These are phyloP conservation scores for Ricinus communis DNA, from an alignment of 345 rosid species.

Conservation along the genomic window DNA sequence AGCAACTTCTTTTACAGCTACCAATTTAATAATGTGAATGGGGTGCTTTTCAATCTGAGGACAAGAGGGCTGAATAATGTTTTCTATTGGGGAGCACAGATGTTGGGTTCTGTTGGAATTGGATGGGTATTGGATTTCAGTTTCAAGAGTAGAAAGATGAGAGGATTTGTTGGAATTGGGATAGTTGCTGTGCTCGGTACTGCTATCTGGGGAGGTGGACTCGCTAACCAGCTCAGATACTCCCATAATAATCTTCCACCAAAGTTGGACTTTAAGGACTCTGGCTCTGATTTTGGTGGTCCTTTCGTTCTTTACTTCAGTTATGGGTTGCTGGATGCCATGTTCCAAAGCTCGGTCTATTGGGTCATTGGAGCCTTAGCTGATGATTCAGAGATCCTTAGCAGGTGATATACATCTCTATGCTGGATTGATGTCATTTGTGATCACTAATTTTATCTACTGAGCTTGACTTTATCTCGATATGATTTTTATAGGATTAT, in stretches of 20 bases:
- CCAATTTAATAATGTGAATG: constrained; percentile 82
- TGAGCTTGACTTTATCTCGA: too few species aligned
- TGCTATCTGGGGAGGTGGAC: constrained; percentile 81
- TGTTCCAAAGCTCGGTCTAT: constrained; percentile 90
- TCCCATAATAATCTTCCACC: constrained; percentile 32
- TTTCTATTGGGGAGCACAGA: constrained; percentile 94
- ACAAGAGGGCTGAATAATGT: constrained; percentile 87
- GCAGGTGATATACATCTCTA: constrained; percentile 41
- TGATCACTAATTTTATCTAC: too few species aligned
- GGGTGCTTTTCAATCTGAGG: constrained; percentile 57
- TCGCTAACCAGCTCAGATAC: constrained; percentile 64
- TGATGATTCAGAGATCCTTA: constrained; percentile 77
- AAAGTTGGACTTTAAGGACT: constrained; percentile 70
- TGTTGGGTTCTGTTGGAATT: constrained; percentile 70
- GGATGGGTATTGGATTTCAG: constrained; percentile 81
- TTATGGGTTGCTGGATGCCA: constrained; percentile 81
- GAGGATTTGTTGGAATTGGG: constrained; percentile 72
- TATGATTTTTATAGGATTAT: too few species aligned
- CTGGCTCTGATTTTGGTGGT: constrained; percentile 56
- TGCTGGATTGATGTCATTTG: neutral
- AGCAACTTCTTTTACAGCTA: constrained; percentile 86
- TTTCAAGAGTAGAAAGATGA: constrained; percentile 57
- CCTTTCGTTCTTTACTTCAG: constrained; percentile 76
- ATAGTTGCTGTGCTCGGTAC: constrained; percentile 60
- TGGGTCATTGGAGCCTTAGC: constrained; percentile 95